Base-by-base conservation (phyloP, 495 filamentous ascomycete genomes). In the Neurospora africana region DNA sequence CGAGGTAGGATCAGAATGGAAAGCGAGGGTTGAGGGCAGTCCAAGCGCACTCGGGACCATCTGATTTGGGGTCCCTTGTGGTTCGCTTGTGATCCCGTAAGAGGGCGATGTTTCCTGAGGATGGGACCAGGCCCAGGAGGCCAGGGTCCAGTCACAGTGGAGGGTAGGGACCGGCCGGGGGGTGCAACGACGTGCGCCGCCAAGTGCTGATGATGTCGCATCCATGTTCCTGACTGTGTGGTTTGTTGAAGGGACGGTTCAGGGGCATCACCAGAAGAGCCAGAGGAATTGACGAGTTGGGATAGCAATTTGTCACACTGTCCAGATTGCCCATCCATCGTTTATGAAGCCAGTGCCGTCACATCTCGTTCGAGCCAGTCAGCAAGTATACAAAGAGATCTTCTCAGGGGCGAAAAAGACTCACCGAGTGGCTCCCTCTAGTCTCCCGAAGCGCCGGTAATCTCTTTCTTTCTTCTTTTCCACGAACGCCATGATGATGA, bases 1-100 rank as follows among this genome's bases (percentile, higher is more conserved):
- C 75, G 78, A 76, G 72, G 75, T 74, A 75, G 72, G 72, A 71
- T 70, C 38, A 68, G 69, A 23, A n/a, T 43, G n/a, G n/a, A 17
- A 67, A 67, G 53, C 36, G 61, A 68, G 41, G 37, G 37, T 17
- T 65, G 53, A 65, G 15, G 27, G 27, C 53, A 65, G 53, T 65
- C 27, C 53, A 65, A 65, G 53, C 53, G 53, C 53, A 65, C 27
- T 65, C 53, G 27, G 27, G 53, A 35, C 53, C 53, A 35, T 65
- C 53, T 65, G 53, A 65, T 65, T 65, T 1, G 53, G 17, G 27
- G 27, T 30, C 27, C 27, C 13, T 33, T 65, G 47, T 58, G 47
- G 38, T 35, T 65, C 68, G 38, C 30, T 44, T 53, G 43, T 68
- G 37, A 43, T 75, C 72, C 70, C 70, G 76, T 76, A 76, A 73